Evolutionary conservation across 2,329 filamentous ascomycete species (phyloP), one percentile per base, ranked within the genome.

Genomic region (Cladophialophora psammophila): DNA sequence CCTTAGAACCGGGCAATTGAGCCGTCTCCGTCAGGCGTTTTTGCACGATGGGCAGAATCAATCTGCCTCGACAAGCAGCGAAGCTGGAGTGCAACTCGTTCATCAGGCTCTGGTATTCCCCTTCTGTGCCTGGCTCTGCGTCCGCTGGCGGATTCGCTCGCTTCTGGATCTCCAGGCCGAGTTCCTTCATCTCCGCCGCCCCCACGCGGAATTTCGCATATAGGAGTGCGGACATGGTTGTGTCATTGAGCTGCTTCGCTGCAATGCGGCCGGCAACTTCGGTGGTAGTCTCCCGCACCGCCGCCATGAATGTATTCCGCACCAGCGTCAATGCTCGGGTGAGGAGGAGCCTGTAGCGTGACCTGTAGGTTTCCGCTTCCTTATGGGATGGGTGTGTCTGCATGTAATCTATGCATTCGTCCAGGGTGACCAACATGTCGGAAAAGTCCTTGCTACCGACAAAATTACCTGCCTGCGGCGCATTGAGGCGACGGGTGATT

Each of bases 391-490:
- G 87, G 81, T 97, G 92, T 60, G 87, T 85, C 68, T 91, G 87
- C 93, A 98, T 97, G 76, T 98, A 98, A 35, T 90, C 90, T 72
- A 99, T 88, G 77, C 94, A 99, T 61, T 92, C 88, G 78, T 98
- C 94, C 58, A 99, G 83, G 69, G 93, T 94, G 55, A 87, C 86
- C 57, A 99, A 82, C 84, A 98, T 96, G 61, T 97, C 92, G 1
- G 91, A 89, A 75, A 98, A 97, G 53, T 91, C 91, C 59, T 90
- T 89, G 64, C 90, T 90, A 54, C 94, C 91, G 15, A 97, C 94
- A 63, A 97, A 84, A 65, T 90, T 93, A 57, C 92, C 90, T 20
- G 94, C 94, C 0, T 94, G 93, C 0, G 95, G 94, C 0, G 94
- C 94, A 81, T 98, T 98, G 65, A 99, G 87, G 13, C 93, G 87